A percentile compares a stretch with the other conserved stretches of the same genome.
Evolutionary conservation across 805 yeast genomes (phyloP).

Genomic region (Candida vartiovaarae): DNA sequence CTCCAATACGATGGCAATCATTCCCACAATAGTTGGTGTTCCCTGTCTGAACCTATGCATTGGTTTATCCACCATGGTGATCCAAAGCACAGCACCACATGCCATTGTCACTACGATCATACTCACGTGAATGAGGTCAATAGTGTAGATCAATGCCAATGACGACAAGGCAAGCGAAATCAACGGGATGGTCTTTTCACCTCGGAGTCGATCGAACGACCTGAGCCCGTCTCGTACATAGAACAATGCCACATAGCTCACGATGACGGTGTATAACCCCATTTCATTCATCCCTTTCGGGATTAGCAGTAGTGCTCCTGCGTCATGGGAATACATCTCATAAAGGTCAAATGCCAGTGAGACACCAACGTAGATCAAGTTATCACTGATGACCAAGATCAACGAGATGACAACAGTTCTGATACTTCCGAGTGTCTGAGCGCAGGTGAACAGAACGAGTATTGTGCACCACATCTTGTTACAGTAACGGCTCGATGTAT

Average conservation of each 20-base stretch:
- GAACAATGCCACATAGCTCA: slow-evolving; percentile 4
- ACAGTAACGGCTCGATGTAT: not conserved
- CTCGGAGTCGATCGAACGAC: slow-evolving; percentile 7
- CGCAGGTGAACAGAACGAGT: slow-evolving; percentile 7
- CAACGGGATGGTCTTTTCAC: not conserved
- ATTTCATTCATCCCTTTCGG: not conserved
- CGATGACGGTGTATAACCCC: not conserved
- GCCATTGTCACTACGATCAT: slow-evolving; percentile 23
- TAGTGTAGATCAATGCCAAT: not conserved
- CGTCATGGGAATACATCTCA: slow-evolving; percentile 2
- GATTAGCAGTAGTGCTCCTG: not conserved
- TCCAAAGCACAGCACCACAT: slow-evolving; percentile 16
- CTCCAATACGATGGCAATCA: slow-evolving; percentile 28
- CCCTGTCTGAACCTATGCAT: slow-evolving; percentile 10
- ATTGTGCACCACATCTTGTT: slow-evolving; percentile 3
- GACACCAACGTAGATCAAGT: slow-evolving; percentile 4
- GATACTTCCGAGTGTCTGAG: slow-evolving; percentile 17
- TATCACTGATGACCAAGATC: slow-evolving; percentile 14
- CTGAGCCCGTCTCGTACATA: slow-evolving; percentile 8
- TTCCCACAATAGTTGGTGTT: slow-evolving; percentile 21
- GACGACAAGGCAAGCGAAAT: not conserved
- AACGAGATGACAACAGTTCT: slow-evolving; percentile 17
- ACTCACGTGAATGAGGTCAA: slow-evolving; percentile 11
- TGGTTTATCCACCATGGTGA: slow-evolving; percentile 12
- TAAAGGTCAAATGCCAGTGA: slow-evolving; percentile 14